Evolutionary conservation across 1,139 yeast species (phyloP).

Genomic region (Pichia inconspicua): DNA sequence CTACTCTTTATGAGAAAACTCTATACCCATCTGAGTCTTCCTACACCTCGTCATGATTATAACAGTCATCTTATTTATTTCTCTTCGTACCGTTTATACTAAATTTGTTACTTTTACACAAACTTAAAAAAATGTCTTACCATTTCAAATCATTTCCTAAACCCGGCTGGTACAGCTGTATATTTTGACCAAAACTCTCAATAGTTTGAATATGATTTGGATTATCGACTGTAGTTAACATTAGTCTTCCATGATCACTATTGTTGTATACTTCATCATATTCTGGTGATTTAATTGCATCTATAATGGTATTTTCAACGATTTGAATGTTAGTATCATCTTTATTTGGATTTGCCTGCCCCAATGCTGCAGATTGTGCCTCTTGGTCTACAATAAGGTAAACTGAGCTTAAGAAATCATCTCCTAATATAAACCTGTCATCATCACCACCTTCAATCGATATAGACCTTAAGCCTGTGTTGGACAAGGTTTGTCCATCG

Average conservation of each 20-base stretch:
- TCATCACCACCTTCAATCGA: conserved; percentile 4
- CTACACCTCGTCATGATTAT: neutral
- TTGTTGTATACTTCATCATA: conserved; percentile 11
- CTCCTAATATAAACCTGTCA: conserved; percentile 31
- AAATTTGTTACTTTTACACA: too few relatives aligned
- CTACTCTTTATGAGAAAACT: conserved; percentile 6
- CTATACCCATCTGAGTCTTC: neutral
- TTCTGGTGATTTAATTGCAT: conserved; percentile 5
- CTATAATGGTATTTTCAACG: conserved; percentile 6
- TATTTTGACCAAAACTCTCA: neutral
- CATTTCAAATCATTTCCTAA: neutral
- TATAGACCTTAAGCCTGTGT: conserved; percentile 10
- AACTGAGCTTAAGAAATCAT: conserved; percentile 38
- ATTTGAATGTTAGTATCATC: conserved; percentile 3
- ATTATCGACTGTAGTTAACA: neutral
- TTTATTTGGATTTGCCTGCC: conserved; percentile 28
- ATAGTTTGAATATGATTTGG: neutral
- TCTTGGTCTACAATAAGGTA: conserved; percentile 42
- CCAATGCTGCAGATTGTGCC: conserved; percentile 35
- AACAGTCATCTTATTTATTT: neutral
- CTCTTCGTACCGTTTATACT: neutral
- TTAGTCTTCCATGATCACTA: conserved; percentile 1
- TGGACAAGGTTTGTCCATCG: conserved; percentile 9
- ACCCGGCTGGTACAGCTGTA: conserved; percentile 1
- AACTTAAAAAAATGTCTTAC: neutral